Base-by-base conservation (phyloP, 2,329 filamentous ascomycete species). In the Colletotrichum sp. region DNA sequence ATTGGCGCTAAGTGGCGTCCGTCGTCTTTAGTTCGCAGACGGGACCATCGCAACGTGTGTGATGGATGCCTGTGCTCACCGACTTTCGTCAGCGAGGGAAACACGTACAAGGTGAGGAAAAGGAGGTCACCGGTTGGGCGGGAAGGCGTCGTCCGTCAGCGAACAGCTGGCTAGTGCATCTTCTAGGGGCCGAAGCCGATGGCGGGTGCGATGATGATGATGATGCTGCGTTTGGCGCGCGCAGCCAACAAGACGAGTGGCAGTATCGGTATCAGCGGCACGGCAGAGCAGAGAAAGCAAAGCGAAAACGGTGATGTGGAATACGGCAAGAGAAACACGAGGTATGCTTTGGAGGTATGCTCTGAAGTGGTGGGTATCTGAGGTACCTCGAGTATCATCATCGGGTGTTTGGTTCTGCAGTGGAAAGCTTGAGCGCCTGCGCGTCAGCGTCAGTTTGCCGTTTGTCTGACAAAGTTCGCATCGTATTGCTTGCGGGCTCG, bases 101-200 rank as follows among this genome's bases (percentile, higher is more conserved):
- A 18, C 69, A 62, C 24, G 36, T 26, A 13, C 13, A 52, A n/a
- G 18, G 24, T 18, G 30, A 26, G n/a, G 30, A 55, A 36, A n/a
- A 69, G 28, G 24, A 32, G 36, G 57, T 69, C 64, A 32, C 36
- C 21, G 70, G 63, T 57, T 30, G n/a, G 39, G 44, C 28, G 36
- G 72, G 72, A 67, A 62, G 62, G 21, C 57, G 39, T 34, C 57
- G 70, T 64, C 71, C 59, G 63, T 59, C 69, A 69, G 69, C 44
- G 34, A 49, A 69, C 63, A 73, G 73, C 69, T 76, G 73, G 73
- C 73, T 76, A 73, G 69, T 57, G 73, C 62, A 49, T 59, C 26
- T 55, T 68, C 49, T 34, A 57, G 30, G 49, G 44, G 24, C 39
- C 36, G 39, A 30, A 64, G 36, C 36, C 32, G 72, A 72, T 39